These are phyloP conservation scores for Lodderomyces theae DNA, from an alignment of 1,139 yeast species.

Conservation along the genomic window DNA sequence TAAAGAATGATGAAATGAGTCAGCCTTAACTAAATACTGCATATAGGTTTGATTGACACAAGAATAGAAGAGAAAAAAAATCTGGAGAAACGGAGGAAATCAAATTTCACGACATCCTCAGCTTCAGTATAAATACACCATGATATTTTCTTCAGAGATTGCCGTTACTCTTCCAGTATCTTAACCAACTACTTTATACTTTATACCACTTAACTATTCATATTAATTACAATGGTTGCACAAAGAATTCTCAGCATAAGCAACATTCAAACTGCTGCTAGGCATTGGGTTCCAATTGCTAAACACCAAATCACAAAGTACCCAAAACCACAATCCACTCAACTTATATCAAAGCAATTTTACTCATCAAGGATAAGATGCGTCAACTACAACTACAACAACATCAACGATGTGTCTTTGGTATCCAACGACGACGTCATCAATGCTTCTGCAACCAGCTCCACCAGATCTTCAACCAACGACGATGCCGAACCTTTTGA, in stretches of 20 bases:
- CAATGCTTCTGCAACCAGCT: conserved; percentile 11
- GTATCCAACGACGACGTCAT: conserved; percentile 40
- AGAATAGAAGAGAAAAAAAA: neutral
- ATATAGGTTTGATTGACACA: neutral
- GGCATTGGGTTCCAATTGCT: conserved; percentile 42
- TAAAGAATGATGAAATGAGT: no score
- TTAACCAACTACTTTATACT: neutral
- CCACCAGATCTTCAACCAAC: conserved; percentile 11
- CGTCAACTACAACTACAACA: conserved; percentile 38
- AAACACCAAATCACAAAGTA: conserved; percentile 8
- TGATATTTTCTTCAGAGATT: neutral
- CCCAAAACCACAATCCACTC: conserved; percentile 7
- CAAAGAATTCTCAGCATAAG: conserved; percentile 36
- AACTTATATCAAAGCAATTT: conserved; percentile 14
- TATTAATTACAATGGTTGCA: conserved; percentile 25
- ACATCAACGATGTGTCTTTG: conserved; percentile 27
- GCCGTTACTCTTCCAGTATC: neutral
- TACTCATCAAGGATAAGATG: conserved; percentile 41
- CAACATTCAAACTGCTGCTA: conserved; percentile 42
- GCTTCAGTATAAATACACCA: neutral
- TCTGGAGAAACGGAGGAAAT: conserved; percentile 3
- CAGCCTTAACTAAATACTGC: neutral
- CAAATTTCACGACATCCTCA: no score
- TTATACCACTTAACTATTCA: neutral
- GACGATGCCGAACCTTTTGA: conserved; percentile 33